Evolutionary conservation across 345 rosid species (phyloP).

Genomic region (Camelina sativa): DNA sequence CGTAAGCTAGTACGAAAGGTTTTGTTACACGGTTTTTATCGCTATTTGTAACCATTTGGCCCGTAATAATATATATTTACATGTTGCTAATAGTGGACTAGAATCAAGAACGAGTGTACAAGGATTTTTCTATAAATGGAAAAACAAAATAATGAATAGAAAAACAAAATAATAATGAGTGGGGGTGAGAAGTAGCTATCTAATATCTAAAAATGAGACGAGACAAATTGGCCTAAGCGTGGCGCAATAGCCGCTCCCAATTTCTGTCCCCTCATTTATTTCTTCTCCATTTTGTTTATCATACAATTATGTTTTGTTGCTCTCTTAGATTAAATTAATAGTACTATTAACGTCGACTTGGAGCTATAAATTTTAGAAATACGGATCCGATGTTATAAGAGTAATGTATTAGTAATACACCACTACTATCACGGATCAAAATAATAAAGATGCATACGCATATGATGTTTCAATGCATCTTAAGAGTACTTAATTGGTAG

Average conservation of each 20-base stretch:
- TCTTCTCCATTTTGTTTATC: neutral
- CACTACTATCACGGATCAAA: neutral
- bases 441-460: neutral
- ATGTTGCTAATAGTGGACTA: neutral
- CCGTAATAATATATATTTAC: neutral
- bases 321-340: neutral
- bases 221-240: slow-evolving; percentile 58
- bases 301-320: neutral
- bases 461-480: neutral
- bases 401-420: neutral
- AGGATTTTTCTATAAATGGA: neutral
- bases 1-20: neutral
- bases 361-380: neutral
- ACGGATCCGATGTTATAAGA: slow-evolving; percentile 23
- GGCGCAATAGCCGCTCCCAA: slow-evolving; percentile 52
- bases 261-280: slow-evolving; percentile 59
- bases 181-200: slow-evolving; percentile 42
- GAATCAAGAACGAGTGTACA: neutral
- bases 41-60: neutral
- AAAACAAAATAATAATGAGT: neutral
- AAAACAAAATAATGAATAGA: slow-evolving; percentile 8
- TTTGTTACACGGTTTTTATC: neutral
- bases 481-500: neutral
- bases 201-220: slow-evolving; percentile 45
- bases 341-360: neutral